Conservation (phyloP, 768 basidiomycete genomes). For the Termitomyces sp. region DNA sequence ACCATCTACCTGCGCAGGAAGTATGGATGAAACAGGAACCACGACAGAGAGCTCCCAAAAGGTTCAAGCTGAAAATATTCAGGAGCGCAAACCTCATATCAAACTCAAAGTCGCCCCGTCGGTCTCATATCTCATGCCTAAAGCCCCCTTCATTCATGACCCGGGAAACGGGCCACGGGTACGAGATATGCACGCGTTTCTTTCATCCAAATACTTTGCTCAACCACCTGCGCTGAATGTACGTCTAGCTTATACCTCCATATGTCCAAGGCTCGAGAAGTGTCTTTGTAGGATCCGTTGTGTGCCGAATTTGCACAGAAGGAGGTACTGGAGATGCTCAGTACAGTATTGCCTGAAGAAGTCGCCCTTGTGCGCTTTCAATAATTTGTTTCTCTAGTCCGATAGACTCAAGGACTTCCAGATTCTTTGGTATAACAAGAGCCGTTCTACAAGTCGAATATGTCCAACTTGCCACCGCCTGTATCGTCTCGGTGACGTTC, state of each 20-base stretch:
- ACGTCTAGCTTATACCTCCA: slow-evolving; percentile 6
- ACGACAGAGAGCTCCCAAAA: neutral
- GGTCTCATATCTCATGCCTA: slow-evolving; percentile 16
- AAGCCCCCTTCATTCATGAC: slow-evolving; percentile 64
- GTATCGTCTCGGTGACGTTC: slow-evolving; percentile 62
- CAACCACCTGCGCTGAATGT: slow-evolving; percentile 54
- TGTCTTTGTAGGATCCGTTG: slow-evolving; percentile 39
- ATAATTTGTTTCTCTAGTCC: neutral
- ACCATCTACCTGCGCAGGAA: neutral
- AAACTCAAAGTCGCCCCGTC: neutral
- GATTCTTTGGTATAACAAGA: slow-evolving; percentile 87
- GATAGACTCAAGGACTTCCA: slow-evolving; percentile 18
- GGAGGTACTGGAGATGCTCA: slow-evolving; percentile 71
- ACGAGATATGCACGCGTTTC: slow-evolving; percentile 57
- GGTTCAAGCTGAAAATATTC: neutral
- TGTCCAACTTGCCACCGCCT: slow-evolving; percentile 76
- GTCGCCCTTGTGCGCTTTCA: slow-evolving; percentile 51
- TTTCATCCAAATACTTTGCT: slow-evolving; percentile 59
- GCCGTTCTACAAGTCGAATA: slow-evolving; percentile 59
- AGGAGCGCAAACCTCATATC: neutral
- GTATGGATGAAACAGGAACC: neutral
- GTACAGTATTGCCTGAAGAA: slow-evolving; percentile 64
- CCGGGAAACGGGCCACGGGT: slow-evolving; percentile 79
- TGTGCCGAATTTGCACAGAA: slow-evolving; percentile 76
- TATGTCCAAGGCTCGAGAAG: neutral